Conservation (phyloP, 129 eudicot genomes). For the Kitagawia praeruptora region DNA sequence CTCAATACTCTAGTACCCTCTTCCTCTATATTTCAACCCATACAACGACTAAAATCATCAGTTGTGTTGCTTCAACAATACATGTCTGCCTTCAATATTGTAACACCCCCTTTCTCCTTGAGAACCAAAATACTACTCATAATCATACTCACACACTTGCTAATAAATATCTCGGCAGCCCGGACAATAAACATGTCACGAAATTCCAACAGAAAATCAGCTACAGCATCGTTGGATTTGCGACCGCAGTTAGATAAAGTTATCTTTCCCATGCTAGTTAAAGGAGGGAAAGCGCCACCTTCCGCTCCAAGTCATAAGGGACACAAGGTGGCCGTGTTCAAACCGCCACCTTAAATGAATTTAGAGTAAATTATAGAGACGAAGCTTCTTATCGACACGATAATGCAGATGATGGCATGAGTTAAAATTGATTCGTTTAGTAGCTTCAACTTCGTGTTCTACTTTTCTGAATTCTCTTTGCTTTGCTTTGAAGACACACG, state of each 20-base stretch:
- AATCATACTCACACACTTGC: not conserved
- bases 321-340: not conserved
- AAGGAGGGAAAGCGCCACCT: not conserved
- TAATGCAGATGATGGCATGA: not conserved
- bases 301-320: slow-evolving; percentile 12
- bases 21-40: not conserved
- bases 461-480: not conserved
- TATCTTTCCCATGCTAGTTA: not conserved
- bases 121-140: not conserved
- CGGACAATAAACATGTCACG: not conserved
- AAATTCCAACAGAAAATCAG: not conserved
- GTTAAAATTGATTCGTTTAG: not conserved
- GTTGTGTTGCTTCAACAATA: not conserved
- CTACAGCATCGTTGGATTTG: not conserved
- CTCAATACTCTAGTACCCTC: not conserved
- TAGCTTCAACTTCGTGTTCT: not conserved
- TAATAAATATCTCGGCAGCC: not conserved
- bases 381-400: not conserved
- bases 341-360: not conserved
- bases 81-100: not conserved
- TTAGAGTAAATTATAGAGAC: not conserved
- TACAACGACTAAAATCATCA: not conserved
- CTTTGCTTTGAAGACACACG: not conserved
- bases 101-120: not conserved
- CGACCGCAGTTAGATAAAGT: too few relatives aligned